Percentiles rank a stretch among this genome's conserved stretches.
Conservation (phyloP, 2,329 filamentous ascomycete genomes). For the Ascochyta viciae-villosae region DNA sequence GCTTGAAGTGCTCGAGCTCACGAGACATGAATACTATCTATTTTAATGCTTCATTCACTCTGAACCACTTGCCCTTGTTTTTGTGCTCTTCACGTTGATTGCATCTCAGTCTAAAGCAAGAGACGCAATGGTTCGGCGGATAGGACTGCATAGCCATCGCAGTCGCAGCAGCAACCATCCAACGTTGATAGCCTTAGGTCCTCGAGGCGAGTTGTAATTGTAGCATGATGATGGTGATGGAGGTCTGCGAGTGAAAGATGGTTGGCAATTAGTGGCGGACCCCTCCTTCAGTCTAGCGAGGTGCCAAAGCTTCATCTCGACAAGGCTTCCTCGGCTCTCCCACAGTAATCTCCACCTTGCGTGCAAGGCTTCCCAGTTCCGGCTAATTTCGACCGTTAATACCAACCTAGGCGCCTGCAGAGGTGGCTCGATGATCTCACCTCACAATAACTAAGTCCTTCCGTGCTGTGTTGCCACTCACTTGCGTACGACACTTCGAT, state of each 20-base stretch:
- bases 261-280: background rate
- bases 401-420: background rate
- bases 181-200: too few relatives aligned
- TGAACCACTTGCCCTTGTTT: background rate
- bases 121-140: background rate
- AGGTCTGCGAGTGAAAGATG: background rate
- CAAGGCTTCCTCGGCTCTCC: slow-evolving; percentile 6
- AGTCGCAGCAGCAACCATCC: background rate
- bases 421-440: background rate
- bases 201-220: too few relatives aligned
- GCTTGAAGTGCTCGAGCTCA: slow-evolving; percentile 49
- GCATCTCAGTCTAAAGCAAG: too few relatives aligned
- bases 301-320: background rate
- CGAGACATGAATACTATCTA: slow-evolving; percentile 38
- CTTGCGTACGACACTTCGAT: slow-evolving; percentile 3
- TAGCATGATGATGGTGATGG: too few relatives aligned
- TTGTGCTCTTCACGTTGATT: too few relatives aligned
- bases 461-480: background rate
- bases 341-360: slow-evolving; percentile 1
- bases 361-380: background rate
- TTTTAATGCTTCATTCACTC: slow-evolving; percentile 7
- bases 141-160: background rate
- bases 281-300: background rate
- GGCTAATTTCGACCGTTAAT: background rate
- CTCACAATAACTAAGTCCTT: background rate